Evolutionary conservation across 163 green algal genomes (phyloP).

Genomic region (Chlorella variabilis): DNA sequence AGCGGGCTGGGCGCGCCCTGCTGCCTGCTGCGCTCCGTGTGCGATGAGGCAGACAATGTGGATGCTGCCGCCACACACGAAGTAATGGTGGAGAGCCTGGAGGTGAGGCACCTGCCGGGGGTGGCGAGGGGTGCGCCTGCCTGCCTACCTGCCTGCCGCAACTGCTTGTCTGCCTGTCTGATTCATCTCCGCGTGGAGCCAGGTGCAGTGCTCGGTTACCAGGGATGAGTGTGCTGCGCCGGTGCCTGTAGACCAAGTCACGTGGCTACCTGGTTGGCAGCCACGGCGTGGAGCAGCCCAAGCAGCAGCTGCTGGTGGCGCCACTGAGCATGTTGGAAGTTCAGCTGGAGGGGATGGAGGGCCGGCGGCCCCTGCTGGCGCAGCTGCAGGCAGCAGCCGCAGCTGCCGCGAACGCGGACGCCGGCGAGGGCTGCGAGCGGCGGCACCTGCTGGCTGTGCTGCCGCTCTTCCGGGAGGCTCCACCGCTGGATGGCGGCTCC

Average conservation of each 20-base stretch:
- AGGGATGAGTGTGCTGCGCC: neutral
- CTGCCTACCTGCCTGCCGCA: too few species aligned
- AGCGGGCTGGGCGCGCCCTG: neutral
- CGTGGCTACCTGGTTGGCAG: neutral
- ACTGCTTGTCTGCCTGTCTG: neutral
- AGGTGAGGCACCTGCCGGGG: too few species aligned
- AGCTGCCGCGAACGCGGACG: neutral
- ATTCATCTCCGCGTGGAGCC: too few species aligned
- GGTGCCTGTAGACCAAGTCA: neutral
- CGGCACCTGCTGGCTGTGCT: too few species aligned
- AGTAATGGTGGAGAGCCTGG: neutral
- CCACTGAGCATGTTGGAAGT: neutral
- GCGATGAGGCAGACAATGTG: too few species aligned
- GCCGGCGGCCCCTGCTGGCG: neutral
- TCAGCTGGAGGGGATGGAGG: neutral
- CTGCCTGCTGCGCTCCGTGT: constrained; percentile 12
- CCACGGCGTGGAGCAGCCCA: neutral
- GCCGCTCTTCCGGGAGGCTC: too few species aligned
- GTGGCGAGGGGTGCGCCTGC: neutral
- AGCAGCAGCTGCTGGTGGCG: constrained; percentile 10
- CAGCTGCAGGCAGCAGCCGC: constrained; percentile 15
- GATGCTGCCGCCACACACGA: neutral
- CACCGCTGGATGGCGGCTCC: too few species aligned
- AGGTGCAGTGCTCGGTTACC: neutral
- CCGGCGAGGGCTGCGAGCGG: too few species aligned